phyloP scores from a whole-genome alignment of 73 alveolate genomes.

The Effrenium voratum region DNA sequence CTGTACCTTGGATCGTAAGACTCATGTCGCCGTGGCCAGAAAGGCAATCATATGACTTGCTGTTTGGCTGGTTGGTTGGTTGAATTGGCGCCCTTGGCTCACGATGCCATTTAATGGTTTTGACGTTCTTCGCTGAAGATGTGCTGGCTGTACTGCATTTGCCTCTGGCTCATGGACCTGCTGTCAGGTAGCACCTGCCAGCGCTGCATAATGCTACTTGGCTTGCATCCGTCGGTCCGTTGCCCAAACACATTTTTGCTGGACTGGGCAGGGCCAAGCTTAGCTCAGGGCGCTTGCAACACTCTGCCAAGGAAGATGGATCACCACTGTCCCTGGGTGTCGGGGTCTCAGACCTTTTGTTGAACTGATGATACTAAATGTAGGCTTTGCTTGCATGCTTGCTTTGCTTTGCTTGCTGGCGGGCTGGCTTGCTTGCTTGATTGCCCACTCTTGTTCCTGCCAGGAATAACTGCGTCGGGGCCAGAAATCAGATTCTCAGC shows the following conservation, averaged over 20 bases:
- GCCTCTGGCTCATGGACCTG: not conserved
- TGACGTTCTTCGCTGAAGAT: not conserved
- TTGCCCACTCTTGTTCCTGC: too few relatives aligned
- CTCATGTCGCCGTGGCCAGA: not conserved
- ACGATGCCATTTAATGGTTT: not conserved
- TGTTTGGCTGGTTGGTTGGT: not conserved
- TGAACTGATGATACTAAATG: too few relatives aligned
- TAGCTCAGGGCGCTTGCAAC: too few relatives aligned
- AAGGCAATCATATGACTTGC: not conserved
- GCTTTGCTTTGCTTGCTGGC: too few relatives aligned
- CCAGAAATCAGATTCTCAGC: constrained; percentile 32
- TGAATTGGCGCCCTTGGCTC: not conserved
- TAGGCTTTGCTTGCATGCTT: too few relatives aligned
- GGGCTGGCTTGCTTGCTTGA: too few relatives aligned
- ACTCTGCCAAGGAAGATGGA: constrained; percentile 56
- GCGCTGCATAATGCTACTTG: constrained; percentile 74
- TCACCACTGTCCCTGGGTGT: constrained; percentile 87
- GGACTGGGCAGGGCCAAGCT: too few relatives aligned
- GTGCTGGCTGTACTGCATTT: not conserved
- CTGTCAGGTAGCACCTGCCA: constrained; percentile 64
- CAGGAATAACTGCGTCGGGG: constrained; percentile 56
- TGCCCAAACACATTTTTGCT: not conserved
- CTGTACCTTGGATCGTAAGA: constrained; percentile 10
- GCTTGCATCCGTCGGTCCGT: not conserved
- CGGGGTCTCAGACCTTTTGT: not conserved